These are phyloP conservation scores for Yarrowia divulgata DNA, from an alignment of 805 yeast genomes.

Conservation along the genomic window DNA sequence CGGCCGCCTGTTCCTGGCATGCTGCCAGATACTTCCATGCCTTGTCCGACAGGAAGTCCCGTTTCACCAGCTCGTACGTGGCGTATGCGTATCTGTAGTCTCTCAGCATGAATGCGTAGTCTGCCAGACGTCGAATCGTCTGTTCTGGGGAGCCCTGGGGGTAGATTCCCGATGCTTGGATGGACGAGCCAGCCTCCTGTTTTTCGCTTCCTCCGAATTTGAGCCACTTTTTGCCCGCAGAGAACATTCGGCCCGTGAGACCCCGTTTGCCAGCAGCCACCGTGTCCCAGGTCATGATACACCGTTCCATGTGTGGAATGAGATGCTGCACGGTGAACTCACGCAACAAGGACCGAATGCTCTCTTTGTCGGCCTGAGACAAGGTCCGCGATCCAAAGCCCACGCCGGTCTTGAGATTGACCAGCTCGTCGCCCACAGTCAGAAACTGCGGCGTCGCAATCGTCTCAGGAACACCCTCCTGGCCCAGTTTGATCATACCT, in stretches of 20 bases:
- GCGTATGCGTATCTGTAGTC: slow-evolving; percentile 86
- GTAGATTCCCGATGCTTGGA: slow-evolving; percentile 58
- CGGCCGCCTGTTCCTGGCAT: slow-evolving; percentile 85
- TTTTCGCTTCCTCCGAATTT: slow-evolving; percentile 23
- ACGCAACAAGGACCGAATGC: slow-evolving; percentile 53
- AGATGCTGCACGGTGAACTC: slow-evolving; percentile 60
- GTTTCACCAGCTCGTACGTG: slow-evolving; percentile 80
- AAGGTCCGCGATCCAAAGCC: slow-evolving; percentile 12
- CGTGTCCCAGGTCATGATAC: slow-evolving; percentile 85
- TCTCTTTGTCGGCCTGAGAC: slow-evolving; percentile 51
- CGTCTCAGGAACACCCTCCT: slow-evolving; percentile 13
- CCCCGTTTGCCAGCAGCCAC: slow-evolving; percentile 78
- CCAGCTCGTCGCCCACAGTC: slow-evolving; percentile 22
- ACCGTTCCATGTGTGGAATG: slow-evolving; percentile 85
- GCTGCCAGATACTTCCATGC: slow-evolving; percentile 85
- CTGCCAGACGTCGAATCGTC: slow-evolving; percentile 81
- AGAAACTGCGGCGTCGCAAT: slow-evolving; percentile 27
- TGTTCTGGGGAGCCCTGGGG: slow-evolving; percentile 71
- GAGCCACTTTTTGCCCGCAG: slow-evolving; percentile 61
- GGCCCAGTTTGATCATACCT: slow-evolving; percentile 42
- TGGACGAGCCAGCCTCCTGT: slow-evolving; percentile 18
- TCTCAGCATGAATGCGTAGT: slow-evolving; percentile 89
- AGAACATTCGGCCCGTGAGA: slow-evolving; percentile 73
- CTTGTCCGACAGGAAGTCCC: slow-evolving; percentile 77
- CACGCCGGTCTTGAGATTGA: slow-evolving; percentile 42